phyloP scores from a whole-genome alignment of 768 basidiomycete species.

The Amanita pseudoporphyria region DNA sequence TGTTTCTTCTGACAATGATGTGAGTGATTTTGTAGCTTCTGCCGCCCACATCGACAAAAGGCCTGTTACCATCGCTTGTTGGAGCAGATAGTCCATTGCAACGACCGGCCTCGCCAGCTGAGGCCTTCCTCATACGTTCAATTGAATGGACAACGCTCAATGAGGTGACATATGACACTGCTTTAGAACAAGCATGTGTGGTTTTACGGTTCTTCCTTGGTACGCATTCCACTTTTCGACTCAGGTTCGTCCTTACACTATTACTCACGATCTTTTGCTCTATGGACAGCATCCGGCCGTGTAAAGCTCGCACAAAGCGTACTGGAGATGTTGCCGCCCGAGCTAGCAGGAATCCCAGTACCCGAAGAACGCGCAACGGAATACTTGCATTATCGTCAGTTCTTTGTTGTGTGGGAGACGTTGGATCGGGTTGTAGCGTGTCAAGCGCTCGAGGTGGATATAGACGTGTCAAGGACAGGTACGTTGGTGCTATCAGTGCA shows the following conservation, averaged over 20 bases:
- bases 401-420: constrained; percentile 67
- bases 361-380: constrained; percentile 68
- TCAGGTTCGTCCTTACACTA: neutral
- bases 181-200: constrained; percentile 80
- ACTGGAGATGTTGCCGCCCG: constrained; percentile 50
- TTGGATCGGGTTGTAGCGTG: constrained; percentile 53
- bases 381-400: constrained; percentile 71
- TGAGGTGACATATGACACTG: constrained; percentile 63
- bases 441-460: constrained; percentile 44
- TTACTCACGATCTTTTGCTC: constrained; percentile 3
- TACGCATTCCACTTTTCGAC: constrained; percentile 24
- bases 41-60: constrained; percentile 33
- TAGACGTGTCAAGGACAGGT: constrained; percentile 2
- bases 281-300: constrained; percentile 53
- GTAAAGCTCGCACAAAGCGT: constrained; percentile 56
- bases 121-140: constrained; percentile 66
- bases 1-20: constrained; percentile 5
- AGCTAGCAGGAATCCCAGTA: constrained; percentile 54
- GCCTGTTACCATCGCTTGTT: constrained; percentile 53
- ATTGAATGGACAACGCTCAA: constrained; percentile 91
- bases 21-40: constrained; percentile 31
- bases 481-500: neutral
- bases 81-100: constrained; percentile 26
- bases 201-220: constrained; percentile 87
- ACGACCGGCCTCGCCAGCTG: constrained; percentile 44